These are phyloP conservation scores for Hericium rajendrae DNA, from an alignment of 768 basidiomycete species.

Conservation along the genomic window DNA sequence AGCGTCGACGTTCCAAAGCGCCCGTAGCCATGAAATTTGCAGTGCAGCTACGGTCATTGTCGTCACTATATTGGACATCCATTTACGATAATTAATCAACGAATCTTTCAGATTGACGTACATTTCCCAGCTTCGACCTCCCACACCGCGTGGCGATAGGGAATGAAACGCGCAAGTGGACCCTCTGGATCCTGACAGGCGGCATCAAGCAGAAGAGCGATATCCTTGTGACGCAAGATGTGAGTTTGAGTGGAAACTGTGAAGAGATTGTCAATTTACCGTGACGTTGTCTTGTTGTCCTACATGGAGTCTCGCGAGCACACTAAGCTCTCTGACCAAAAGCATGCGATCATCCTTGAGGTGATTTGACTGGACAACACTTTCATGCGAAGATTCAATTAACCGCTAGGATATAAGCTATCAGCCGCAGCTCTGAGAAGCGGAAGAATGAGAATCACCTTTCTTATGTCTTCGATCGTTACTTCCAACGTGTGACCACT, in stretches of 20 bases:
- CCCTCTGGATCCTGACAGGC: slow-evolving; percentile 25
- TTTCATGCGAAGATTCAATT: too few species aligned
- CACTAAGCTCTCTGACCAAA: slow-evolving; percentile 7
- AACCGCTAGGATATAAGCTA: too few species aligned
- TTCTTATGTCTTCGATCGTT: background rate
- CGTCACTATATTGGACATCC: background rate
- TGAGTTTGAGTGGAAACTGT: too few species aligned
- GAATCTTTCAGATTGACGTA: slow-evolving; percentile 19
- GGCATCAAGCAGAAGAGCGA: slow-evolving; percentile 29
- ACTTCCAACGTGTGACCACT: background rate
- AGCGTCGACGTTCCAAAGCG: slow-evolving; percentile 8
- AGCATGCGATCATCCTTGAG: background rate
- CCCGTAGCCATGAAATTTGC: slow-evolving; percentile 11
- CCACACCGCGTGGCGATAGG: slow-evolving; percentile 56
- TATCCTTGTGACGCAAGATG: background rate
- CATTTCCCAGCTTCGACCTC: slow-evolving; percentile 28
- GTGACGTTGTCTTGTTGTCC: too few species aligned
- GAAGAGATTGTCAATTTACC: too few species aligned
- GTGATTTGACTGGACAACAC: too few species aligned
- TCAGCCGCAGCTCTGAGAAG: too few species aligned
- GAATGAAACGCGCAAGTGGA: slow-evolving; percentile 36
- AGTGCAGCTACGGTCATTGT: background rate
- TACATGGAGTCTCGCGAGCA: slow-evolving; percentile 1
- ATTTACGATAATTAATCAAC: background rate
- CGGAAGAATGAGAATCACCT: background rate